Conservation (phyloP, 2,329 filamentous ascomycete species). For the Aureobasidium leucospermi region DNA sequence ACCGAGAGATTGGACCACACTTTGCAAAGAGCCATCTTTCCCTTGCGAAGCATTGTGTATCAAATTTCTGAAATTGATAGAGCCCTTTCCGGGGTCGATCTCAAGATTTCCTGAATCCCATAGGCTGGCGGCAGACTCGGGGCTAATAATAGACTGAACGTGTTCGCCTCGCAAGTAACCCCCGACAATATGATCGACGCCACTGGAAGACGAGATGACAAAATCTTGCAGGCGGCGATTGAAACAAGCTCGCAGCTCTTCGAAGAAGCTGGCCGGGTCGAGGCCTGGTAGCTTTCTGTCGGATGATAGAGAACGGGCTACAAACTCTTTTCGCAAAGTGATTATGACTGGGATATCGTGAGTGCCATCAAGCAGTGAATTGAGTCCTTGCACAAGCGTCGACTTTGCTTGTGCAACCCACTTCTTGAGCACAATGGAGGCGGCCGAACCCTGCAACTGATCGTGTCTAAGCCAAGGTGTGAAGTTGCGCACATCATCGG, state of each 20-base stretch:
- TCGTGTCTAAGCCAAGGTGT: slow-evolving; percentile 82
- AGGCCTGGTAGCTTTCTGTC: slow-evolving; percentile 15
- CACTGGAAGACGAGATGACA: not conserved
- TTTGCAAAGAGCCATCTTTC: slow-evolving; percentile 58
- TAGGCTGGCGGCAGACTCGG: slow-evolving; percentile 7
- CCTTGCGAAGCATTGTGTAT: slow-evolving; percentile 66
- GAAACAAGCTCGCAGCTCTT: slow-evolving; percentile 14
- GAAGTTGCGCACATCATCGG: slow-evolving; percentile 75
- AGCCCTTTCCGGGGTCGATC: slow-evolving; percentile 23
- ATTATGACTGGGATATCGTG: not conserved
- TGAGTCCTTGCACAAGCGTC: slow-evolving; percentile 50
- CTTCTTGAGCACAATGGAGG: slow-evolving; percentile 41
- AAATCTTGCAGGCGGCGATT: slow-evolving; percentile 2
- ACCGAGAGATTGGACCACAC: slow-evolving; percentile 56
- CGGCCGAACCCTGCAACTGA: slow-evolving; percentile 44
- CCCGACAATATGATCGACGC: not conserved
- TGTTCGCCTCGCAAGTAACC: not conserved
- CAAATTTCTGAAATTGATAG: slow-evolving; percentile 56
- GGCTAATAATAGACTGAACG: not conserved
- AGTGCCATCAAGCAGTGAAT: not conserved
- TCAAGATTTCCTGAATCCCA: slow-evolving; percentile 23
- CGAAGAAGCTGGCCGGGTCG: slow-evolving; percentile 12
- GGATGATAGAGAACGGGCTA: slow-evolving; percentile 2
- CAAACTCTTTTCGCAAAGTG: slow-evolving; percentile 7
- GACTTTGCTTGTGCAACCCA: slow-evolving; percentile 67